phyloP scores from a whole-genome alignment of 768 basidiomycete species.

The Tulasnella sp. region DNA sequence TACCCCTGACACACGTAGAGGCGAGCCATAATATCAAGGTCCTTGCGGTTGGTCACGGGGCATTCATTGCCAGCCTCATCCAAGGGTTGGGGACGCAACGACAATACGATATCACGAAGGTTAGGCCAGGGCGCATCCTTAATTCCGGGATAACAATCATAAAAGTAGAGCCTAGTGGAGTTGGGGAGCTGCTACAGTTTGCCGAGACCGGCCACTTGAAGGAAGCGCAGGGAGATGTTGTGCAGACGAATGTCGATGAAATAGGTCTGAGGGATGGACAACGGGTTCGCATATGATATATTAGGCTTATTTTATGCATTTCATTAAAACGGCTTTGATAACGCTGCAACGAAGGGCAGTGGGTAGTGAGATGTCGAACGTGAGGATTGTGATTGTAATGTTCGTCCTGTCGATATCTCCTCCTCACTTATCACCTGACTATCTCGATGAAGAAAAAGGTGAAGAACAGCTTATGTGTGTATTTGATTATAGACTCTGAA shows the following conservation, averaged over 20 bases:
- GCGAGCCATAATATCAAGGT: background rate
- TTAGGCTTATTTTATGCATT: too few relatives aligned
- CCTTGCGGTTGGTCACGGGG: conserved; percentile 15
- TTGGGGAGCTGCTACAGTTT: background rate
- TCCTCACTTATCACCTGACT: conserved; percentile 4
- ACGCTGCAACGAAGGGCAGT: too few relatives aligned
- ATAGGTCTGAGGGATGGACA: background rate
- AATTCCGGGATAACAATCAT: conserved; percentile 8
- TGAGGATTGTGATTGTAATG: background rate
- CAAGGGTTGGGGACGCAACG: background rate
- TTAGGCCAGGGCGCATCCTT: background rate
- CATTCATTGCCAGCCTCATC: conserved; percentile 8
- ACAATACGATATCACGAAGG: background rate
- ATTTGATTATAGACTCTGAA: background rate
- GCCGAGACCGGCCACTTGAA: background rate
- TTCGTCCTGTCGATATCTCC: background rate
- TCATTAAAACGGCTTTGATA: too few relatives aligned
- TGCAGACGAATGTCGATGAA: conserved; percentile 7
- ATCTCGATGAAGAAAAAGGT: conserved; percentile 29
- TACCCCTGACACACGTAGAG: background rate
- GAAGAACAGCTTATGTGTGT: background rate
- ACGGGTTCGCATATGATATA: background rate
- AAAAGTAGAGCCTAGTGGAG: background rate
- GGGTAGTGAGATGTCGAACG: too few relatives aligned
- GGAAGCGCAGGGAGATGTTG: background rate